Evolutionary conservation across 805 yeast species (phyloP).

Genomic region (Metschnikowia gelsemii): DNA sequence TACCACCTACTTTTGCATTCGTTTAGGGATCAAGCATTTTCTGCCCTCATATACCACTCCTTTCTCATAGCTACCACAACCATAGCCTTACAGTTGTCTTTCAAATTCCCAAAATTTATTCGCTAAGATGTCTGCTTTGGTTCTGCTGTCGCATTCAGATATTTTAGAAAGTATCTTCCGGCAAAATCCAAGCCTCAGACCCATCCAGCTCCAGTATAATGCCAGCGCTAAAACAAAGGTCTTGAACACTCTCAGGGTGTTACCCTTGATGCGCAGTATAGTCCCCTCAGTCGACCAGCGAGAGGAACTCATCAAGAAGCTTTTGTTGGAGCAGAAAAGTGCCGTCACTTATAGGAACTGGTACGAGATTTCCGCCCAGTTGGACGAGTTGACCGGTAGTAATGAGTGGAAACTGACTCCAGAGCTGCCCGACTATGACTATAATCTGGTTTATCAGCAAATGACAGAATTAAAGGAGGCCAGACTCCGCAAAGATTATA

Average conservation of each 20-base stretch:
- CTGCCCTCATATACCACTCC: not conserved
- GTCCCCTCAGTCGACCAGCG: conserved; percentile 15
- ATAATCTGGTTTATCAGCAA: conserved; percentile 52
- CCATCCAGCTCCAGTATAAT: conserved; percentile 8
- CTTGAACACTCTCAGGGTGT: conserved; percentile 11
- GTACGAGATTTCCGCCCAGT: conserved; percentile 57
- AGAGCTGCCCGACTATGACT: conserved; percentile 72
- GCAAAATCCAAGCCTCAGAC: conserved; percentile 17
- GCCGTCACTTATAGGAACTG: conserved; percentile 58
- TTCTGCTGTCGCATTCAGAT: conserved; percentile 14
- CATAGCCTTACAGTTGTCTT: too few relatives aligned
- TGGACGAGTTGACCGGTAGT: conserved; percentile 65
- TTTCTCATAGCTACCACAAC: not conserved
- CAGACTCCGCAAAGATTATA: conserved; percentile 55
- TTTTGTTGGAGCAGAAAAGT: conserved; percentile 31
- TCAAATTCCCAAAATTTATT: not conserved
- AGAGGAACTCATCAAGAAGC: conserved; percentile 20
- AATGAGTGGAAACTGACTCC: conserved; percentile 69
- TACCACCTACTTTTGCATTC: not conserved
- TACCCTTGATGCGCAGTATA: conserved; percentile 17
- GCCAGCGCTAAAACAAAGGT: conserved; percentile 12
- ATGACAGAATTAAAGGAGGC: conserved; percentile 59
- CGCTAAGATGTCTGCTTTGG: conserved; percentile 4
- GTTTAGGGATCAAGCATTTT: not conserved
- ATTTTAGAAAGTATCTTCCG: conserved; percentile 18